Base-by-base conservation (phyloP, 176 grass and related monocot genomes). In the Stipa capillata region DNA sequence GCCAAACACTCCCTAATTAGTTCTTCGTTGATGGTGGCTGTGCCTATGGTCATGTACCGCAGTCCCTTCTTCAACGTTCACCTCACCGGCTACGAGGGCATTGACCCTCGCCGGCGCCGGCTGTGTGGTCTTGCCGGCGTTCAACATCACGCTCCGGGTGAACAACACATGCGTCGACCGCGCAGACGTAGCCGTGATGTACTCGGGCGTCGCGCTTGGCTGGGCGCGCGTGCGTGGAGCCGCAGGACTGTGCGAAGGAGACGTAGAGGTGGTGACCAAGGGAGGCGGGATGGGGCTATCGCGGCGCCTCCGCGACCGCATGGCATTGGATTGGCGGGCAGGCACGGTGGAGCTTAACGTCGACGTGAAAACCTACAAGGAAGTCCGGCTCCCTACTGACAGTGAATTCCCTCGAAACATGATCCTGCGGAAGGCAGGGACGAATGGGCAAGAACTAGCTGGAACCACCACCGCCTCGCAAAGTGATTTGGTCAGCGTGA, bases 191-290 rank as follows among this genome's bases (percentile, higher is more conserved):
- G 39, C 82, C 49, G 49, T 84, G 8, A 3, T 39, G 32, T 76
- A 84, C 82, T 76, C 72, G 28, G 82, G 72, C 61, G 72, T 84
- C 20, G 50, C 72, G 61, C 82, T 84, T 61, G 72, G 82, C 28
- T 84, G 72, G 82, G 72, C 72, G 40, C 72, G 72, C 39, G 72
- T 24, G 72, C 39, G 72, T 24, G 48, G 82, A 84, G 28, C 59
- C 82, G 2, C 48, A 48, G 61, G 82, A 67, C 82, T 84, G 82
- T 49, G 20, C 0, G 27, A 31, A 54, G 82, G 20, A 27, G 82
- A 76, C 27, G 50, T 84, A 18, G 61, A 68, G 49, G 50, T 55
- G 37, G 50, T 47, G 49, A 72, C 61, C 13, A 35, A 35, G 58
- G 81, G 81, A 61, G 17, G 7, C 0, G 81, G 70, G 17, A 70